These are phyloP conservation scores for Platismatia glauca DNA, from an alignment of 495 filamentous ascomycete species.

Conservation along the genomic window DNA sequence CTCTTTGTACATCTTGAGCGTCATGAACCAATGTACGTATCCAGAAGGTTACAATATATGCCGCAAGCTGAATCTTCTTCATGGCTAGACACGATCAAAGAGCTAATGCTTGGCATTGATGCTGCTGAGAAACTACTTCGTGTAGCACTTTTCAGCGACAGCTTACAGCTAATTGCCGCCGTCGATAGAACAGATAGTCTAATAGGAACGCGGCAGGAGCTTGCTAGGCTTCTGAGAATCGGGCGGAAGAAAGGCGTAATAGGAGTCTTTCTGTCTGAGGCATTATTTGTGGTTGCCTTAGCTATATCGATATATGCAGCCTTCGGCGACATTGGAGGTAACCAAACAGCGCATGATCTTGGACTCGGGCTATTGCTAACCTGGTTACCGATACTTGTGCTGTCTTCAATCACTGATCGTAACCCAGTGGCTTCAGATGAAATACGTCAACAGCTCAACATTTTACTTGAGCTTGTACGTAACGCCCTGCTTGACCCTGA, in stretches of 20 bases:
- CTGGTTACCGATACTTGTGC: slow-evolving; percentile 41
- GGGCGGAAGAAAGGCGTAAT: slow-evolving; percentile 27
- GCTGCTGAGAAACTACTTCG: slow-evolving; percentile 32
- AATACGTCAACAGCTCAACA: slow-evolving; percentile 31
- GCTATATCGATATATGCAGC: slow-evolving; percentile 36
- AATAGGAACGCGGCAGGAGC: slow-evolving; percentile 20
- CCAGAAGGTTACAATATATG: neutral
- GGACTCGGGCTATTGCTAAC: slow-evolving; percentile 38
- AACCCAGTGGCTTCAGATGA: slow-evolving; percentile 37
- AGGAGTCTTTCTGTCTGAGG: slow-evolving; percentile 28
- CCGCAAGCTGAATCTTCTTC: neutral
- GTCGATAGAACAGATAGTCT: slow-evolving; percentile 5
- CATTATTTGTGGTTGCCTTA: slow-evolving; percentile 30
- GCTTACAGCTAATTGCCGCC: slow-evolving; percentile 21
- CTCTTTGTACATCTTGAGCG: slow-evolving; percentile 36
- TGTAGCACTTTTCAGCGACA: slow-evolving; percentile 34
- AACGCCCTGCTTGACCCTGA: slow-evolving; percentile 23
- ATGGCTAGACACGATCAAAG: slow-evolving; percentile 16
- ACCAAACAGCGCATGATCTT: slow-evolving; percentile 37
- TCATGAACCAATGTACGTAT: slow-evolving; percentile 36
- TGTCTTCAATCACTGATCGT: slow-evolving; percentile 40
- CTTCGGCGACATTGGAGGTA: slow-evolving; percentile 34
- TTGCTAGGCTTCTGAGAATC: slow-evolving; percentile 26
- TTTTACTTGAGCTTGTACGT: slow-evolving; percentile 29
- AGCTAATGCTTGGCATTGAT: slow-evolving; percentile 14